Percentiles rank a stretch among this genome's conserved stretches.
Evolutionary conservation across 1,139 yeast species (phyloP).

Genomic region (Citeromyces hawaiiensis): DNA sequence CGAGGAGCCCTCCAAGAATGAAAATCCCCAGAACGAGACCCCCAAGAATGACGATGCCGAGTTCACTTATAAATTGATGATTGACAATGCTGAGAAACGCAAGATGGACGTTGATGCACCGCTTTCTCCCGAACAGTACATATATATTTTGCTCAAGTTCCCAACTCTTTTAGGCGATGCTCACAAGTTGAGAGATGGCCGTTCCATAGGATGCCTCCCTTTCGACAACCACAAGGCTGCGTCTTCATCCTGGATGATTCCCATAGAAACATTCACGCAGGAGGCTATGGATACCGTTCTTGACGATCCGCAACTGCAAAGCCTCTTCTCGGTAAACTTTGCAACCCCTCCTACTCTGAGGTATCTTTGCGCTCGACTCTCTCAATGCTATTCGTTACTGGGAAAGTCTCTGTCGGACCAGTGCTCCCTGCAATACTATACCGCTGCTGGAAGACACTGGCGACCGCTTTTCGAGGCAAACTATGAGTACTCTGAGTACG

Average conservation of each 20-base stretch:
- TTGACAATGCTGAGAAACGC: background rate
- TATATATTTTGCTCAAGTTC: background rate
- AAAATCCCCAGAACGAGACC: too few species aligned
- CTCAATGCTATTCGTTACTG: background rate
- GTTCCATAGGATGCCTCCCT: background rate
- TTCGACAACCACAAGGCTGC: background rate
- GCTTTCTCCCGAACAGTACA: background rate
- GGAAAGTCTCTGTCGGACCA: background rate
- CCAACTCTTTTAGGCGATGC: background rate
- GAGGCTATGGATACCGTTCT: background rate
- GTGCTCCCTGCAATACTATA: background rate
- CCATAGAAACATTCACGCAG: background rate
- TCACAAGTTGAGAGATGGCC: background rate
- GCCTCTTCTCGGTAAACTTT: background rate
- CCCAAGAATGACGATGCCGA: background rate
- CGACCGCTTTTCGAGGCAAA: background rate
- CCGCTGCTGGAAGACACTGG: background rate
- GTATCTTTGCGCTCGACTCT: background rate
- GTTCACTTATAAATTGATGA: background rate
- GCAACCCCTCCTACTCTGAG: background rate
- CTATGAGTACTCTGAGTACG: conserved; percentile 1
- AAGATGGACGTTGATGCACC: background rate
- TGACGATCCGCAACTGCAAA: background rate
- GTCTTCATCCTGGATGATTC: background rate
- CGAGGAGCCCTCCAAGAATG: background rate